Percentiles rank a stretch among this genome's conserved stretches.
Evolutionary conservation across 148 eudicot genomes (phyloP).

Genomic region (Linanthus parryae): DNA sequence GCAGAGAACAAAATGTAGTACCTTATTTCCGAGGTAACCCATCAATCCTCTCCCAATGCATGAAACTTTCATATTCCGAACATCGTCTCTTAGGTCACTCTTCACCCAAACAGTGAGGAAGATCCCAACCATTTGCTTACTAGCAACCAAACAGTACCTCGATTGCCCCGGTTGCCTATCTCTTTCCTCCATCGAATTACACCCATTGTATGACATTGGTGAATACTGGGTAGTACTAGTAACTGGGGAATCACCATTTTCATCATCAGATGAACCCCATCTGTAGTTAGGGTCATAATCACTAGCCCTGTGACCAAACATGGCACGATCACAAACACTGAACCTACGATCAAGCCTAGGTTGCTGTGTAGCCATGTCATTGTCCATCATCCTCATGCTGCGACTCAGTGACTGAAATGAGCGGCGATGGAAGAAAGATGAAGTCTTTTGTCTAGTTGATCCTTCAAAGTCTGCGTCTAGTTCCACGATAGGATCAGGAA

Average conservation of each 20-base stretch:
- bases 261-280: constrained; percentile 78
- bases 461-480: constrained; percentile 73
- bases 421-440: constrained; percentile 60
- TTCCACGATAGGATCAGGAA: constrained; percentile 76
- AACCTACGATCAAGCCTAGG: constrained; percentile 63
- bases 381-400: constrained; percentile 57
- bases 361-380: constrained; percentile 35
- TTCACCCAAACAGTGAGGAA: constrained; percentile 89
- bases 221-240: constrained; percentile 35
- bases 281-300: constrained; percentile 54
- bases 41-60: constrained; percentile 97
- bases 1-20: constrained; percentile 16
- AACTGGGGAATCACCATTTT: constrained; percentile 60
- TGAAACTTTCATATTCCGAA: constrained; percentile 79
- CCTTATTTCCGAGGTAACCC: constrained; percentile 99
- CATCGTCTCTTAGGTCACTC: constrained; percentile 74
- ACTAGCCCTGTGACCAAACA: constrained; percentile 47
- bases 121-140: constrained; percentile 97
- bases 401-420: constrained; percentile 76
- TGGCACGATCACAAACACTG: constrained; percentile 77
- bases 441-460: constrained; percentile 37
- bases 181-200: constrained; percentile 43
- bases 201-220: constrained; percentile 36
- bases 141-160: constrained; percentile 81
- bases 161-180: constrained; percentile 48